Evolutionary conservation across 1,139 yeast genomes (phyloP), one percentile per base, ranked within the genome.

Genomic region (Suhomyces yuchorum): DNA sequence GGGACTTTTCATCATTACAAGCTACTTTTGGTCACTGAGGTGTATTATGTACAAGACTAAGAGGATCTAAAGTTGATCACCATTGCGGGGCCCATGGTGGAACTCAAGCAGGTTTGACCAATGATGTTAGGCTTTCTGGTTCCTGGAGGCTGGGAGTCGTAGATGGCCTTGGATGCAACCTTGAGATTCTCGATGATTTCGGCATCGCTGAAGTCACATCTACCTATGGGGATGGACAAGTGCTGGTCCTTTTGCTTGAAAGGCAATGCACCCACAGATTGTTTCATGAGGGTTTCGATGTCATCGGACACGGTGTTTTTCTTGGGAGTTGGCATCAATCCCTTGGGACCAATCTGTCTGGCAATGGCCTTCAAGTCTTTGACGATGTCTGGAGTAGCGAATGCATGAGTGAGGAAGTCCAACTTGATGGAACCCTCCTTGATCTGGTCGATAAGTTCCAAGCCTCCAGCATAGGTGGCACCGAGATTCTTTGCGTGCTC

Each of bases 231-330:
- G 50, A 91, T 67, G 14, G 85, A 72, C 43, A 93, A 71, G 46
- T 75, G 79, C 50, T 73, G 76, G 52, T 73, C 80, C 65, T 78
- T 76, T 66, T 95, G 86, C 77, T 88, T 84, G 77, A 91, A 75
- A 62, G 87, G 83, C 58, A 83, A 76, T 26, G 87, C 80, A 37
- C 96, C 95, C 41, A 81, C 71, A 46, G 84, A 82, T 20, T 74
- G 70, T 40, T 68, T 65, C 53, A 91, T 77, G 51, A 86, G 70
- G 9, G 67, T 65, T 26, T 69, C 73, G 34, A 89, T 69, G 56
- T 89, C 82, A n/a, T 80, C 81, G 1, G 89, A 76, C 15, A 93
- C 95, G 1, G 97, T 92, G 14, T 96, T 96, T 63, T 84, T 87
- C 70, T 91, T 92, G 15, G 81, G 82, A 42, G 81, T 78, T 43